Conservation (phyloP, 2,329 filamentous ascomycete species). For the Teratosphaeria epicoccoides region DNA sequence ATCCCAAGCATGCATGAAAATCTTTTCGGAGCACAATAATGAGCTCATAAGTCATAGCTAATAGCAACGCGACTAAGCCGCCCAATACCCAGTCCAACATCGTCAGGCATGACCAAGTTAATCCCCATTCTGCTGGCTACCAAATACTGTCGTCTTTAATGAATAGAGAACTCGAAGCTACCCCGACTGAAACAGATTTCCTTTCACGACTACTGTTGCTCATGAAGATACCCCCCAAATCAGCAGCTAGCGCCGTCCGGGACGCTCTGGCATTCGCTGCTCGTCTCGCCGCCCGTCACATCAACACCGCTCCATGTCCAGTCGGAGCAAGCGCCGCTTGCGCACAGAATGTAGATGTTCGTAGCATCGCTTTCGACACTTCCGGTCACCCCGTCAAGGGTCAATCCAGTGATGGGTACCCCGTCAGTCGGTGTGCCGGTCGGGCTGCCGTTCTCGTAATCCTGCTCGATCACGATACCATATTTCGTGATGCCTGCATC, state of each 20-base stretch:
- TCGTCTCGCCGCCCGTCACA: conserved; percentile 42
- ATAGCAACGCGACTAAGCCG: no score
- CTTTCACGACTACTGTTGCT: no score
- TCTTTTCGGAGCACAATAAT: no score
- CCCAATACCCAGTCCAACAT: no score
- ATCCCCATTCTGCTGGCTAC: no score
- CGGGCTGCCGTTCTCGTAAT: conserved; percentile 42
- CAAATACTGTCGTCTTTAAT: background rate
- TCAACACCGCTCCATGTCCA: conserved; percentile 43
- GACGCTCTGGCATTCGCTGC: conserved; percentile 31
- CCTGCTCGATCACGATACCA: conserved; percentile 49
- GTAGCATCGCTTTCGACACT: conserved; percentile 29
- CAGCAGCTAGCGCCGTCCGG: conserved; percentile 16
- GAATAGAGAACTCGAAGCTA: background rate
- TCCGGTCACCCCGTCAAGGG: conserved; percentile 34
- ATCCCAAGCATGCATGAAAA: no score
- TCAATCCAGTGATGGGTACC: conserved; percentile 42
- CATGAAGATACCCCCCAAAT: no score
- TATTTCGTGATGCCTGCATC: conserved; percentile 37
- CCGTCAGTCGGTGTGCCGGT: conserved; percentile 25
- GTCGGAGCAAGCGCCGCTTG: conserved; percentile 33
- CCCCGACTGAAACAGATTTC: background rate
- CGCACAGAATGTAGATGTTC: conserved; percentile 45
- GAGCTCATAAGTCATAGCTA: no score
- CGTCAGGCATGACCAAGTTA: no score